Evolutionary conservation across 306 rosid genomes (phyloP), one percentile per base, ranked within the genome.

Genomic region (Lupinus albus): DNA sequence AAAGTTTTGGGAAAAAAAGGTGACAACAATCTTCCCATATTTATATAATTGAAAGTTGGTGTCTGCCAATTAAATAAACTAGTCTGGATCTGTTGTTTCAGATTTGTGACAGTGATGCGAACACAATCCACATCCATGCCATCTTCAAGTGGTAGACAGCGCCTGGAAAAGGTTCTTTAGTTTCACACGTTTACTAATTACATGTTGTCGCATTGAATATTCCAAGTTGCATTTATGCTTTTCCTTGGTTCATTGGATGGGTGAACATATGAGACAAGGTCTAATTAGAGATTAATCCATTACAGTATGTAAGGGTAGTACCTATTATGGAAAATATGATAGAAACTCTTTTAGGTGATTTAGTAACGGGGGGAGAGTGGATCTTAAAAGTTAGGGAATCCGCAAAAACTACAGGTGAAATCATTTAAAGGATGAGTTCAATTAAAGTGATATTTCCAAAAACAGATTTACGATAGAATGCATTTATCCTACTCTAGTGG

Each of bases 51-150:
- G 6, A 65, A 44, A 59, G n/a, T 17, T 46, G 42, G 41, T 36
- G 2, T 66, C 57, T 61, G 21, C 69, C 46, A 65, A 56, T 53
- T 61, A 83, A 35, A 69, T 59, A 80, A 78, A 25, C 30, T 47
- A 33, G 36, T 64, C 74, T 58, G 69, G 56, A 53, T 78, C 61
- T 56, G 49, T 74, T 61, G 60, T 58, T 72, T 70, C 86, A 93
- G 98, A 74, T 89, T 89, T 75, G 97, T 89, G 51, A 93, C 96
- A 0, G 84, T 93, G 47, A 65, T 72, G 84, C 83, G 81, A 51
- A 84, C 97, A 1, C 88, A 73, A 44, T 74, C 81, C 51, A 93
- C 98, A 6, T 76, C 89, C 72, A 79, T 89, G 87, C 97, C 98
- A 64, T 88, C 97, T 35, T 53, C 91, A 47, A 83, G 65, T 76